phyloP scores from a whole-genome alignment of 2,329 filamentous ascomycete genomes.

The Nigrograna mackinnonii region DNA sequence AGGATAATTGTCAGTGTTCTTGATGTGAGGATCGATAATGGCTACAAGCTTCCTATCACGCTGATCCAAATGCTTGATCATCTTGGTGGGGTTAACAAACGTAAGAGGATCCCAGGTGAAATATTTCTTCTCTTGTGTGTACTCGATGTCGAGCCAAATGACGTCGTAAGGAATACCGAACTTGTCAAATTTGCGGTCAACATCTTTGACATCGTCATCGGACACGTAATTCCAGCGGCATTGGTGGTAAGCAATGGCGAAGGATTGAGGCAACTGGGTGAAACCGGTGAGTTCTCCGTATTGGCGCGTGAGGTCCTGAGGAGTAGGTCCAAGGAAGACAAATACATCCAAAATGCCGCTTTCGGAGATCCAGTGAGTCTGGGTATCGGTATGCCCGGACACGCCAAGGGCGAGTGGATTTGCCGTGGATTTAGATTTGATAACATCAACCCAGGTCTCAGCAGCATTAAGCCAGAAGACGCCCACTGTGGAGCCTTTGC shows the following conservation, averaged over 20 bases:
- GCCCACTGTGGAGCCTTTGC: constrained; percentile 89
- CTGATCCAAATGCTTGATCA: constrained; percentile 84
- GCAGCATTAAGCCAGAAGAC: constrained; percentile 98
- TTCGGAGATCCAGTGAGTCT: constrained; percentile 98
- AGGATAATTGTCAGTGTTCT: constrained; percentile 79
- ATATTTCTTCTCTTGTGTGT: constrained; percentile 95
- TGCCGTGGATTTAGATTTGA: constrained; percentile 72
- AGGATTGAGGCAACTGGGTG: constrained; percentile 88
- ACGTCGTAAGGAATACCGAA: constrained; percentile 95
- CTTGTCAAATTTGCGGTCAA: constrained; percentile 95
- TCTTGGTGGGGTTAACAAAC: constrained; percentile 82
- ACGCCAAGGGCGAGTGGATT: constrained; percentile 80
- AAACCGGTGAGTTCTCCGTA: constrained; percentile 92
- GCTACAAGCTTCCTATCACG: constrained; percentile 88
- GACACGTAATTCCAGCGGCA: constrained; percentile 99
- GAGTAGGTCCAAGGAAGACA: constrained; percentile 87
- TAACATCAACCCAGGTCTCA: constrained; percentile 96
- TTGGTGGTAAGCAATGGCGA: constrained; percentile 92
- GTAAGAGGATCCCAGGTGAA: constrained; percentile 95
- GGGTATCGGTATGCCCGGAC: constrained; percentile 71
- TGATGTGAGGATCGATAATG: constrained; percentile 98
- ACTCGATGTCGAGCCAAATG: constrained; percentile 98
- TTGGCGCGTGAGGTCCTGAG: constrained; percentile 76
- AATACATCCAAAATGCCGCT: constrained; percentile 88
- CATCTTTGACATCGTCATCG: constrained; percentile 94